Evolutionary conservation across 208 protist species (phyloP).

Genomic region (Wallacemonas collosoma): DNA sequence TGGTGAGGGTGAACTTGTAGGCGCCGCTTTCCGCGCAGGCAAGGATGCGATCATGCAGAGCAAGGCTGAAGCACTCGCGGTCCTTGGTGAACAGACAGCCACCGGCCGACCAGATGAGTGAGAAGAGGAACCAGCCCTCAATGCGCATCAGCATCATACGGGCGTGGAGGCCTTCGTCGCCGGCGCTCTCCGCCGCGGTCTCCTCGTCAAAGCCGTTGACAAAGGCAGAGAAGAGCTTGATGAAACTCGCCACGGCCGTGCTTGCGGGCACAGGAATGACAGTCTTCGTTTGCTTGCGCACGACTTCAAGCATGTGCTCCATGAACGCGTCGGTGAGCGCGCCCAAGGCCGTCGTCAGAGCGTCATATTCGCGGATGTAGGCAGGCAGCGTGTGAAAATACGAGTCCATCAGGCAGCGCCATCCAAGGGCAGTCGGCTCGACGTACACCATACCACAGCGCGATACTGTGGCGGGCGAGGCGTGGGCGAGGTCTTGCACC

Average conservation of each 20-base stretch:
- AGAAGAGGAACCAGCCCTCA: constrained; percentile 94
- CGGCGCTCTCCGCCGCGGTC: constrained; percentile 14
- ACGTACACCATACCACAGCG: constrained; percentile 99
- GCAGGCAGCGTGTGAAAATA: constrained; percentile 80
- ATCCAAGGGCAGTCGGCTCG: constrained; percentile 93
- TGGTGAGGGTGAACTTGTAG: constrained; percentile 76
- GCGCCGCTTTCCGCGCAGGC: constrained; percentile 26
- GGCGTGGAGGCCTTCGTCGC: constrained; percentile 33
- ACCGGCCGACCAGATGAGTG: constrained; percentile 92
- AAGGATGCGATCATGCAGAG: constrained; percentile 64
- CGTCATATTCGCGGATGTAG: constrained; percentile 44
- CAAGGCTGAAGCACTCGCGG: constrained; percentile 76
- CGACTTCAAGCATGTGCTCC: constrained; percentile 78
- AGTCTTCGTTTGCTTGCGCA: constrained; percentile 70
- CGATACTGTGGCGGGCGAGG: constrained; percentile 97
- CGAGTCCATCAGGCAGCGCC: constrained; percentile 89
- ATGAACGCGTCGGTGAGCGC: constrained; percentile 76
- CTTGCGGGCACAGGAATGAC: constrained; percentile 79
- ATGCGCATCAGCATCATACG: constrained; percentile 75
- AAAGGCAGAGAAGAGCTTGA: constrained; percentile 82
- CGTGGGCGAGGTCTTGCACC: constrained; percentile 96
- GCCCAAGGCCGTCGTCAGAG: constrained; percentile 35
- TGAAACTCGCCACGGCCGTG: constrained; percentile 79
- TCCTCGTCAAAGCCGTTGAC: constrained; percentile 53
- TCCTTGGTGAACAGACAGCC: constrained; percentile 86